Percentiles rank a stretch among this genome's conserved stretches.
Conservation (phyloP, 2,329 filamentous ascomycete species). For the Cladosporium sp. region DNA sequence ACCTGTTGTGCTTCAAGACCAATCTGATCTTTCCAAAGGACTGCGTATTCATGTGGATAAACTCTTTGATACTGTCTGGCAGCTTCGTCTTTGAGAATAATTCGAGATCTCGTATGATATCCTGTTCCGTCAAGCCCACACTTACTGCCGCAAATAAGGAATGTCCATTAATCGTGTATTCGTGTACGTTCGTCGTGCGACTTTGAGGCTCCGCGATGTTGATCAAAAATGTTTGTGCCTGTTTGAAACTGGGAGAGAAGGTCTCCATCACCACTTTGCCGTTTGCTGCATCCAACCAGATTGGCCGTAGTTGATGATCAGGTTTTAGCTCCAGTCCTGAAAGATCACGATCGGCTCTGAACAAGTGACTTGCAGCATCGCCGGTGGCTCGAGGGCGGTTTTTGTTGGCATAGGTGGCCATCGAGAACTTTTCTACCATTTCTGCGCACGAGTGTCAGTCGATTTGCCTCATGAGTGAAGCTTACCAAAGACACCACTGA, state of each 20-base stretch:
- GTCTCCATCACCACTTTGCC: constrained; percentile 90
- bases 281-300: constrained; percentile 88
- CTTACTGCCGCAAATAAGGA: constrained; percentile 94
- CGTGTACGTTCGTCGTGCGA: constrained; percentile 84
- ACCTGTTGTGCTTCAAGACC: constrained; percentile 89
- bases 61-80: constrained; percentile 73
- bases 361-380: constrained; percentile 54
- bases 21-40: constrained; percentile 95
- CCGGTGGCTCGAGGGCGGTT: constrained; percentile 31
- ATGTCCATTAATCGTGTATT: constrained; percentile 87
- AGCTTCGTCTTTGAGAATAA: constrained; percentile 84
- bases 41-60: constrained; percentile 77
- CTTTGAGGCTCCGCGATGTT: constrained; percentile 93
- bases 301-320: constrained; percentile 81
- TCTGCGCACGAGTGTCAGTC: constrained; percentile 23
- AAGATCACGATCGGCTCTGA: constrained; percentile 67
- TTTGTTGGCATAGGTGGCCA: constrained; percentile 48
- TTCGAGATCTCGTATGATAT: constrained; percentile 87
- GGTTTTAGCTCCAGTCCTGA: constrained; percentile 77
- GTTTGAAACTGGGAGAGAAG: constrained; percentile 80
- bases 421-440: constrained; percentile 52
- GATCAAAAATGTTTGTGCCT: constrained; percentile 90
- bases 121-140: constrained; percentile 81
- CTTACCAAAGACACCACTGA: constrained; percentile 23
- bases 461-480: constrained; percentile 12